Evolutionary conservation across 257 asterid genomes (phyloP).

Genomic region (Primulina huaijiensis): DNA sequence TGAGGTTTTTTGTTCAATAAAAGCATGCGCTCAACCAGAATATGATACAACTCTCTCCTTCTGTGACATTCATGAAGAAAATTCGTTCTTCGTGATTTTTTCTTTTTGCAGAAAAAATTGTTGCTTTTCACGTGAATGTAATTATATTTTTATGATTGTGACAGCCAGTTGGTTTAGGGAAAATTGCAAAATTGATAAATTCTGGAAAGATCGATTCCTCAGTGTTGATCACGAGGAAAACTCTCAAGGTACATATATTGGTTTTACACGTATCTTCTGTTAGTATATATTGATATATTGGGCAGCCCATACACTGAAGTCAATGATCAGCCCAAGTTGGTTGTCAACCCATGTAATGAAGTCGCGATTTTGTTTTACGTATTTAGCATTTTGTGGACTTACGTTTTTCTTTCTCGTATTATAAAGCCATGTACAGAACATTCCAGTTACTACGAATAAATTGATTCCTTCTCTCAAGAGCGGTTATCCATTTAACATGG

Average conservation of each 20-base stretch:
- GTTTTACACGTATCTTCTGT: not conserved
- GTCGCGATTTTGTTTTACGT: no score
- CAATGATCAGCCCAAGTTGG: no score
- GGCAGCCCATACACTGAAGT: no score
- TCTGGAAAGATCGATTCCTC: conserved; percentile 96
- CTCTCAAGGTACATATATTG: conserved; percentile 60
- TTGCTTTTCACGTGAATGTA: conserved; percentile 6
- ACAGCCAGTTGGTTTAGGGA: conserved; percentile 96
- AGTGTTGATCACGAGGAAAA: conserved; percentile 91
- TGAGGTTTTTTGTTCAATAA: not conserved
- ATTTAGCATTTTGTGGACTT: no score
- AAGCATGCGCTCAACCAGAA: conserved; percentile 3
- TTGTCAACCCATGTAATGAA: no score
- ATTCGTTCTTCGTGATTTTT: conserved; percentile 11
- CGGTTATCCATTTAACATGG: no score
- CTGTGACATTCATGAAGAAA: not conserved
- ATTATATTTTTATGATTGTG: conserved; percentile 15
- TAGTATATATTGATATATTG: no score
- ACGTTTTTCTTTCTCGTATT: no score
- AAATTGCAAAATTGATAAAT: conserved; percentile 85
- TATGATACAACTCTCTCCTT: not conserved
- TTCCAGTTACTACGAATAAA: no score
- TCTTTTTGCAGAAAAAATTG: not conserved
- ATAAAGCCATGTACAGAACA: no score
- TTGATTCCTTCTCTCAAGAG: no score